Evolutionary conservation across 441 rosid species (phyloP), one percentile per base, ranked within the genome.

Genomic region (Mallotus repandus): DNA sequence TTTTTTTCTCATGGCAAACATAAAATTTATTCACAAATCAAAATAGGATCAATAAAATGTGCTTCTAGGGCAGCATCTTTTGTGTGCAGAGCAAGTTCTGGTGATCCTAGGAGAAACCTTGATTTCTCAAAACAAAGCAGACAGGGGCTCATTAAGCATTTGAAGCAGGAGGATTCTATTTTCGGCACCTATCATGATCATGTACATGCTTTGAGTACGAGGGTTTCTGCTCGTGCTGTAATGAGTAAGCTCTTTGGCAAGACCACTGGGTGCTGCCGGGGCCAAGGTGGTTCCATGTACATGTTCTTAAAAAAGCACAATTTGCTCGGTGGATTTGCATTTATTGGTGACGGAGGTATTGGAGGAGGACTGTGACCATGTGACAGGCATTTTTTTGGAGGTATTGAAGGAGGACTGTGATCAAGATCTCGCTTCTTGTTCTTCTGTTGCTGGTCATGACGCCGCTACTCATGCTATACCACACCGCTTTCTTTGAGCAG

Each of bases 281-380:
- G 98, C 74, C 98, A 96, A 77, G 99, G 98, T 85, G 98, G 99
- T 25, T 93, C 97, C 1, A 93, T 96, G 99, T 97, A 96, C 80
- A 96, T 96, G 98, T 96, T 96, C 86, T 91, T 97, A 1, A 93
- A 88, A 74, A 96, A 96, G 79, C 96, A 90, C 68, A 93, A 96
- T 77, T 50, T 96, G 93, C 87, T 96, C 9, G 99, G 98, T 65
- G 99, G 99, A 53, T 93, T 93, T 76, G 99, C 99, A 0, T 96
- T 96, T 59, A 96, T 96, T 0, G 99, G 99, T 0, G 99, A 96
- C 80, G 99, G 99, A 18, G 84, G 88, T n/a, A n/a, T n/a, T n/a
- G n/a, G n/a, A 25, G 29, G 29, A 25, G 29, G 29, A 25, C 1
- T 25, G 29, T 25, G 29, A 1, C 29, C 29, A 25, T 25, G 29